phyloP scores from a whole-genome alignment of 2,329 filamentous ascomycete genomes.

The Neurospora sp. region DNA sequence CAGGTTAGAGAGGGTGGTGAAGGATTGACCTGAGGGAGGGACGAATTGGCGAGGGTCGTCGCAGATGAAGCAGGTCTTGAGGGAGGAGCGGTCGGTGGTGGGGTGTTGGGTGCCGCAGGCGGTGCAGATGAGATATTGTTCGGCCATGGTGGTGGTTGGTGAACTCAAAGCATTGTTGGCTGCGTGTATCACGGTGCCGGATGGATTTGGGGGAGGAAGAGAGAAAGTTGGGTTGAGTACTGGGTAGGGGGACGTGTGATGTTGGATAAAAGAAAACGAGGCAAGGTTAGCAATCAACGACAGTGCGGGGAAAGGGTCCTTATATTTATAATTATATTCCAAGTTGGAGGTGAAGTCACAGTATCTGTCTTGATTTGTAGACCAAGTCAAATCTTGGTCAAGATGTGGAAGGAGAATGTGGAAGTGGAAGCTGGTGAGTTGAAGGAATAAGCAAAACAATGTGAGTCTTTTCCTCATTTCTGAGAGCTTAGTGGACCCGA shows the following conservation, averaged over 20 bases:
- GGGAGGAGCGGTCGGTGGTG: slow-evolving; percentile 32
- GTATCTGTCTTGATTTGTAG: neutral
- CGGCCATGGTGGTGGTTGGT: neutral
- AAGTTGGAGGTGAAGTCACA: neutral
- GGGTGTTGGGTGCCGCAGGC: slow-evolving; percentile 64
- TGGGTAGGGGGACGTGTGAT: neutral
- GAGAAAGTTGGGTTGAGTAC: neutral
- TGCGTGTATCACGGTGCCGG: neutral
- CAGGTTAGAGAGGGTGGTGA: slow-evolving; percentile 47
- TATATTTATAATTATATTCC: neutral
- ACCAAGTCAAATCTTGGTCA: neutral
- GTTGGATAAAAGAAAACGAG: neutral
- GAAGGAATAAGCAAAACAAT: neutral
- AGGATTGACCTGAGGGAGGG: slow-evolving; percentile 52
- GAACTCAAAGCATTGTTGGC: neutral
- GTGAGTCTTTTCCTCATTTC: neutral
- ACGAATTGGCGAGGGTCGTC: slow-evolving; percentile 66
- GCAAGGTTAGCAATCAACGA: neutral
- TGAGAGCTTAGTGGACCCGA: no score
- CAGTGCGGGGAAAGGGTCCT: neutral
- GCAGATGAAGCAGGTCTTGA: slow-evolving; percentile 57
- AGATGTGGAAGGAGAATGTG: neutral
- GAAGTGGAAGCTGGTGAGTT: neutral
- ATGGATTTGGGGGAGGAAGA: neutral
- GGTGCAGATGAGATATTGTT: slow-evolving; percentile 43